Evolutionary conservation across 2,329 filamentous ascomycete genomes (phyloP).

Genomic region (Aspergillus latus): DNA sequence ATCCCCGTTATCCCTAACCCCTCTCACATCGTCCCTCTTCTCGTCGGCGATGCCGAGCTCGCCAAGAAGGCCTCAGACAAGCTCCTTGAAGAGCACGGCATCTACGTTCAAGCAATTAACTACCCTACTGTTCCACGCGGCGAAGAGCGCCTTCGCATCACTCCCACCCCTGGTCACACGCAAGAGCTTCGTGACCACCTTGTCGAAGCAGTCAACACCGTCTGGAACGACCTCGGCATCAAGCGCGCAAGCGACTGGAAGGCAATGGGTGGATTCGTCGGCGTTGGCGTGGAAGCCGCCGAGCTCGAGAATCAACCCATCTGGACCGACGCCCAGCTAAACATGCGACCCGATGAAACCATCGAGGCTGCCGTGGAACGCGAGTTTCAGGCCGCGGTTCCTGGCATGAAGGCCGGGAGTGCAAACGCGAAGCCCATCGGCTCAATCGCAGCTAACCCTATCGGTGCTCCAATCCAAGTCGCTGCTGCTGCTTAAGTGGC

Average conservation of each 20-base stretch:
- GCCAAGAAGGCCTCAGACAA: slow-evolving; percentile 91
- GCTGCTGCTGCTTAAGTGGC: slow-evolving; percentile 31
- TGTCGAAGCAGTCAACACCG: slow-evolving; percentile 76
- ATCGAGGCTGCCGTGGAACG: slow-evolving; percentile 58
- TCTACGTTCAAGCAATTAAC: slow-evolving; percentile 99
- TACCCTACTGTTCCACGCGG: slow-evolving; percentile 97
- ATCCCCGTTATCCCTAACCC: slow-evolving; percentile 98
- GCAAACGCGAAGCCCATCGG: slow-evolving; percentile 13
- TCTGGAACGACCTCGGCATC: slow-evolving; percentile 85
- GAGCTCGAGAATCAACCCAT: slow-evolving; percentile 66
- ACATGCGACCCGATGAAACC: slow-evolving; percentile 60
- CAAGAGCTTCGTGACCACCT: slow-evolving; percentile 84
- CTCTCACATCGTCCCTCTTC: slow-evolving; percentile 89
- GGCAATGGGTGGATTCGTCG: slow-evolving; percentile 86
- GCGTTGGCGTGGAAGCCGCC: slow-evolving; percentile 73
- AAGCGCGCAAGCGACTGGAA: slow-evolving; percentile 94
- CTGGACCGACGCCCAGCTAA: slow-evolving; percentile 89
- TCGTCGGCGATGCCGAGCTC: slow-evolving; percentile 90
- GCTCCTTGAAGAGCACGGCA: slow-evolving; percentile 82
- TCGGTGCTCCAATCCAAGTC: slow-evolving; percentile 24
- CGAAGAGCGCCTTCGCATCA: slow-evolving; percentile 95
- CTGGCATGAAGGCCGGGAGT: slow-evolving; percentile 27
- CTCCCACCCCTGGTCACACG: slow-evolving; percentile 88
- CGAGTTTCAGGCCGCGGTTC: slow-evolving; percentile 29
- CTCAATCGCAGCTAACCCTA: slow-evolving; percentile 23